These are phyloP conservation scores for Ochetophila trinervis DNA, from an alignment of 306 rosid species.

Conservation along the genomic window DNA sequence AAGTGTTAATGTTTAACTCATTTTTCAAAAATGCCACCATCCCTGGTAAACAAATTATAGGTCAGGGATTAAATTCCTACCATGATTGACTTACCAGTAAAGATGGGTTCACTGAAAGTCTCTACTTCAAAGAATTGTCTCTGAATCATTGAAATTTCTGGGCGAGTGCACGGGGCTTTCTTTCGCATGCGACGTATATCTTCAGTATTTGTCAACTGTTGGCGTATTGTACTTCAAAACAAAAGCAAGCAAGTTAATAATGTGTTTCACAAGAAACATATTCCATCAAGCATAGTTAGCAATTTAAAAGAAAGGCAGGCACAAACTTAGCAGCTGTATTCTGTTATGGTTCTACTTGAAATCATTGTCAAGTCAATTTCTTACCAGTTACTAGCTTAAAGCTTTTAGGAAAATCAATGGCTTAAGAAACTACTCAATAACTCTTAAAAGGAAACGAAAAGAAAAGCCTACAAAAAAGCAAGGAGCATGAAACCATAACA, in stretches of 20 bases:
- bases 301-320: not conserved
- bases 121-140: constrained; percentile 83
- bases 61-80: constrained; percentile 4
- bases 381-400: not conserved
- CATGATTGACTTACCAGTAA: constrained; percentile 54
- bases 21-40: not conserved
- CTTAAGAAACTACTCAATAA: not conserved
- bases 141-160: constrained; percentile 79
- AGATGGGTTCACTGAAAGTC: constrained; percentile 62
- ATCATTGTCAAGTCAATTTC: too few species aligned
- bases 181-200: constrained; percentile 88
- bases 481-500: constrained; percentile 36
- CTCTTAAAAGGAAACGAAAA: not conserved
- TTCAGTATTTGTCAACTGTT: constrained; percentile 83
- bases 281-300: not conserved
- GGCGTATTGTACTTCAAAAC: constrained; percentile 75
- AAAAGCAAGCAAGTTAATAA: constrained; percentile 26
- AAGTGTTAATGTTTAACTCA: too few species aligned
- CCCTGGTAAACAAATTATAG: not conserved
- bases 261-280: constrained; percentile 20
- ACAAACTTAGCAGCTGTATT: too few species aligned
- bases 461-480: constrained; percentile 16
- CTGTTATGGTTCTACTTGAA: too few species aligned
- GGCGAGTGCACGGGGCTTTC: constrained; percentile 88
- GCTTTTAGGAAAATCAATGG: not conserved